Conservation (phyloP, 345 rosid species). For the Gossypium anomalum region DNA sequence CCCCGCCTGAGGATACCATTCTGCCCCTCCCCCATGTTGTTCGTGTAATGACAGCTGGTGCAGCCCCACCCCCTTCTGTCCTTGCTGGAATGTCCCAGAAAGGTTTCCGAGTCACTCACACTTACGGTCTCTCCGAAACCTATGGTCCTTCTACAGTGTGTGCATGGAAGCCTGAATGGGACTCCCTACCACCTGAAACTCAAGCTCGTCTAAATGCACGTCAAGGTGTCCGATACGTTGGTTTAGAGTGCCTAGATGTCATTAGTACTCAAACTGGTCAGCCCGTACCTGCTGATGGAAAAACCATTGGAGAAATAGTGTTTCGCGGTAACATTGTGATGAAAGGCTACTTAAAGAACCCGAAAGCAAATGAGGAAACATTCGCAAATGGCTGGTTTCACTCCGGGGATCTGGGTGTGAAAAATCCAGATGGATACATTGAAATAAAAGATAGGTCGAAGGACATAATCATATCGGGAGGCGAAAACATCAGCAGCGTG, state of each 20-base stretch:
- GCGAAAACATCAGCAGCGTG: slow-evolving; percentile 87
- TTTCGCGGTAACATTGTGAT: slow-evolving; percentile 73
- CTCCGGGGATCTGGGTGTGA: slow-evolving; percentile 80
- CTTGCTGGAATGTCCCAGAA: slow-evolving; percentile 64
- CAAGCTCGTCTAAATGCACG: slow-evolving; percentile 89
- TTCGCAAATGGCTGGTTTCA: slow-evolving; percentile 93
- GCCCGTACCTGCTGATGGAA: slow-evolving; percentile 80
- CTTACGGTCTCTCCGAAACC: slow-evolving; percentile 89
- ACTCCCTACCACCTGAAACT: slow-evolving; percentile 54
- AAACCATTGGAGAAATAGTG: slow-evolving; percentile 76
- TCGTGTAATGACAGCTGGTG: slow-evolving; percentile 85
- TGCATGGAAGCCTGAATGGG: slow-evolving; percentile 95
- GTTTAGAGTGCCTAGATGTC: slow-evolving; percentile 71
- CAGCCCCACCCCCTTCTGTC: slow-evolving; percentile 80
- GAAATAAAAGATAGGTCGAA: slow-evolving; percentile 89
- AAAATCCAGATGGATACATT: slow-evolving; percentile 77
- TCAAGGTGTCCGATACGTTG: slow-evolving; percentile 72
- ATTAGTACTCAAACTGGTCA: slow-evolving; percentile 54
- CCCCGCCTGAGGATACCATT: slow-evolving; percentile 59
- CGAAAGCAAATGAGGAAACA: slow-evolving; percentile 65
- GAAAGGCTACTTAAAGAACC: slow-evolving; percentile 88
- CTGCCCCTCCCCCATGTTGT: slow-evolving; percentile 87
- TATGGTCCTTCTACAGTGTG: slow-evolving; percentile 87
- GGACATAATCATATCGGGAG: slow-evolving; percentile 88
- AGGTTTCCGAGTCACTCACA: slow-evolving; percentile 78